phyloP scores from a whole-genome alignment of 2,329 filamentous ascomycete species.

The Pezicula neosporulosa region DNA sequence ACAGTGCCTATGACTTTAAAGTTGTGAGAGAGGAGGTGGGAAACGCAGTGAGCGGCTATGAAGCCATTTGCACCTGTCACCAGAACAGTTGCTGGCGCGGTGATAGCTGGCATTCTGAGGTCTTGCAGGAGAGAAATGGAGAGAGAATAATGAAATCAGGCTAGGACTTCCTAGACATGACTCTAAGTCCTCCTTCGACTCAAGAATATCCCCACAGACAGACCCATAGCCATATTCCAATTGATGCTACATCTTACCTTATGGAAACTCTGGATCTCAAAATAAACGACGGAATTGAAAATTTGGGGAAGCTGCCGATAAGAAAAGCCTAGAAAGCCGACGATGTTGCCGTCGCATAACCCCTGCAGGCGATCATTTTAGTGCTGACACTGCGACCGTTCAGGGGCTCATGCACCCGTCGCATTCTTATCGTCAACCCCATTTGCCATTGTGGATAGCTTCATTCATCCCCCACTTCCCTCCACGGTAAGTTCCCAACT shows the following conservation, averaged over 20 bases:
- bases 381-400: too few species aligned
- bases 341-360: neutral
- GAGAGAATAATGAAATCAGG: neutral
- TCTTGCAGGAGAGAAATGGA: neutral
- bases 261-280: too few species aligned
- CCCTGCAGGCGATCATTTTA: too few species aligned
- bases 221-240: neutral
- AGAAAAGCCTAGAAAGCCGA: neutral
- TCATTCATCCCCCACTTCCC: neutral
- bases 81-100: neutral
- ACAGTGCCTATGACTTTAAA: slow-evolving; percentile 3
- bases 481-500: neutral
- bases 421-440: neutral
- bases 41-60: slow-evolving; percentile 4
- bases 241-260: neutral
- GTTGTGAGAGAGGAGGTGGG: neutral
- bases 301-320: too few species aligned
- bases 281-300: too few species aligned
- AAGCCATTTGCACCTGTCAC: slow-evolving; percentile 6
- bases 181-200: too few species aligned
- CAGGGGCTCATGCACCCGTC: neutral
- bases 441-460: neutral
- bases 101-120: neutral
- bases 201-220: neutral
- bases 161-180: neutral